Evolutionary conservation across 352 stramenopile genomes (phyloP), one percentile per base, ranked within the genome.

Genomic region (Phytophthora ohioensis): DNA sequence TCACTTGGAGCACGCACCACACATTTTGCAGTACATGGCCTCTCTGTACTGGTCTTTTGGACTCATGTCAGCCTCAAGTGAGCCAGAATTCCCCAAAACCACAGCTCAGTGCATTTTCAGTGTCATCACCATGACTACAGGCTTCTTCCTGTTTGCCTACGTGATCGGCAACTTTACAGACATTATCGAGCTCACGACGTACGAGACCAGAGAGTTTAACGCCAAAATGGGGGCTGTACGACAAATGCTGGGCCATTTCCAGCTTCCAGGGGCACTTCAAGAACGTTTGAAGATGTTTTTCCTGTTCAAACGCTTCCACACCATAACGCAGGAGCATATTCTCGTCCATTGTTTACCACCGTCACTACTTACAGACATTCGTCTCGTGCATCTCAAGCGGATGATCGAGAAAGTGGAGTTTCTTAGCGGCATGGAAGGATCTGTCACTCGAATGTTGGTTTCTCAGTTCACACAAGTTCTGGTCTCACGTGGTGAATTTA

Each of bases 91-190:
- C 12, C 86, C 82, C 0, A 87, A 89, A 51, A 83, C 80, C 0
- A 67, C 78, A 9, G 27, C 70, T 1, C 75, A 93, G 43, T 82
- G 77, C 36, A 30, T 64, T 48, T 91, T 85, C 62, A 87, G 60
- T 36, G 73, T 88, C 3, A 15, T 81, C 13, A 89, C 82, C 1
- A 91, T 91, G 81, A 91, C 84, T 2, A 76, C 55, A 0, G 85
- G 85, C 0, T 91, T 93, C 30, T 93, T 93, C 39, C 56, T 91
- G 5, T 85, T 93, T n/a, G 82, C 85, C 8, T 93, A 93, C 56
- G 80, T 93, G n/a, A 75, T 93, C 21, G 84, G 85, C 2, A 93
- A 93, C 46, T 84, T 93, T n/a, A 64, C 77, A 0, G 83, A 91
- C 42, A 88, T 84, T 6, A 88, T 87, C 30, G 79, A 89, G 42